Percentiles rank a stretch among this genome's conserved stretches.
phyloP scores from a whole-genome alignment of 2,329 filamentous ascomycete species.

The Alternaria gansuensis region DNA sequence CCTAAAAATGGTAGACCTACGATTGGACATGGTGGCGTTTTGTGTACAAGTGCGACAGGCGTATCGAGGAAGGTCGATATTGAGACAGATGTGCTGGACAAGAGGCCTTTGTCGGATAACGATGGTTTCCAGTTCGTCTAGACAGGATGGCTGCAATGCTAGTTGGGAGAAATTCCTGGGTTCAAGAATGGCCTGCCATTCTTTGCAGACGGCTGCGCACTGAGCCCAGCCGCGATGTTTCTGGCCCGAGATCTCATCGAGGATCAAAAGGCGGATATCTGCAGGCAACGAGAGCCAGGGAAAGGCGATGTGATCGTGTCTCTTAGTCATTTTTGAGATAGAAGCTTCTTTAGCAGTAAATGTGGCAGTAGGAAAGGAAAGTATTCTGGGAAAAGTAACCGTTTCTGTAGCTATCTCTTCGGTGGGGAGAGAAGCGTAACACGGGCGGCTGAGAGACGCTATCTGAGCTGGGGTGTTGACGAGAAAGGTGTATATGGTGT shows the following conservation, averaged over 20 bases:
- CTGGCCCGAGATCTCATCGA: conserved; percentile 30
- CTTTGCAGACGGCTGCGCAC: conserved; percentile 32
- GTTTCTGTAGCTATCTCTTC: too few species aligned
- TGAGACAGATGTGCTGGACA: conserved; percentile 34
- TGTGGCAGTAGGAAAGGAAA: not conserved
- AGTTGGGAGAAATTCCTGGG: conserved; percentile 32
- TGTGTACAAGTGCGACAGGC: conserved; percentile 26
- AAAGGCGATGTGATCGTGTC: conserved; percentile 24
- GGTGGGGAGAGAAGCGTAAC: too few species aligned
- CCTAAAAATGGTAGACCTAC: conserved; percentile 26
- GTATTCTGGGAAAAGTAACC: too few species aligned
- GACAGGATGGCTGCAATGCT: conserved; percentile 30
- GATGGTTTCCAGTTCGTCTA: conserved; percentile 28
- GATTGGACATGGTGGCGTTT: conserved; percentile 20
- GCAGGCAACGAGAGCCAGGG: conserved; percentile 29
- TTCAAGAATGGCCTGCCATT: conserved; percentile 33
- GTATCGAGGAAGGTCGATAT: conserved; percentile 35
- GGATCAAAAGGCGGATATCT: conserved; percentile 31
- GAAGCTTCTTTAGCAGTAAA: not conserved
- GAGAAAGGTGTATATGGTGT: too few species aligned
- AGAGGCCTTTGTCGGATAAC: conserved; percentile 34
- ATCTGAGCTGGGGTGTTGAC: too few species aligned
- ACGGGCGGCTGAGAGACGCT: too few species aligned
- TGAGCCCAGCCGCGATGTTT: conserved; percentile 32
- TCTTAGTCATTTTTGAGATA: conserved; percentile 1